Evolutionary conservation across 2,329 filamentous ascomycete species (phyloP).

Genomic region (Rhinocladiella mackenziei): DNA sequence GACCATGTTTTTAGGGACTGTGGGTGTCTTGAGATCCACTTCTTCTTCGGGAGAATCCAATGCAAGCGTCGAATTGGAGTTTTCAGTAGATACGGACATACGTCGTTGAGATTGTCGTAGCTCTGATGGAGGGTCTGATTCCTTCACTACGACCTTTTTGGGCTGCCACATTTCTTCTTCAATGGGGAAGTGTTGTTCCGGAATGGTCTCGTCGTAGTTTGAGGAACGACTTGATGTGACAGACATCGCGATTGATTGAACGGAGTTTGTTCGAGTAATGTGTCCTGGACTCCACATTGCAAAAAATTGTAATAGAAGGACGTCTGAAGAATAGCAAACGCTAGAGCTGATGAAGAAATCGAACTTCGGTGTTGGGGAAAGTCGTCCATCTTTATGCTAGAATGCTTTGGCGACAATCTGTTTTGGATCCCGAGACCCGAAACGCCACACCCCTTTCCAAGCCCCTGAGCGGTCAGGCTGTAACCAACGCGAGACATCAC

Average conservation of each 20-base stretch:
- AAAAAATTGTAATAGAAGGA: no score
- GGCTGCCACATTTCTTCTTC: conserved; percentile 7
- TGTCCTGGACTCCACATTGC: conserved; percentile 10
- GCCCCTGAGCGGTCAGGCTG: no score
- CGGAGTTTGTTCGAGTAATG: conserved; percentile 1
- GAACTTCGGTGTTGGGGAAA: no score
- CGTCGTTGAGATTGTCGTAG: no score
- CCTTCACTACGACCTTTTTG: not conserved
- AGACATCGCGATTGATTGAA: conserved; percentile 10
- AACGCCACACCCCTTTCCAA: no score
- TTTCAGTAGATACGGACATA: no score
- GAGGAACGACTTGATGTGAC: conserved; percentile 6
- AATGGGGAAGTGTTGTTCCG: not conserved
- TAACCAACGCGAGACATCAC: no score
- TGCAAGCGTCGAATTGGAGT: not conserved
- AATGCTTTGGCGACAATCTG: no score
- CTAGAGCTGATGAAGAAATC: no score
- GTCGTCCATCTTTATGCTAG: no score
- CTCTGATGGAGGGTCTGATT: not conserved
- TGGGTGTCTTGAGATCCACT: conserved; percentile 20
- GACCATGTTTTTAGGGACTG: conserved; percentile 1
- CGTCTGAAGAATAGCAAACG: no score
- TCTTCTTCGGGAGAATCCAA: conserved; percentile 10
- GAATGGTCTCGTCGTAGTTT: conserved; percentile 7
- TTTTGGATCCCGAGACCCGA: no score